Base-by-base conservation (phyloP, 2,329 filamentous ascomycete species). In the Chrysoporthe austroafricana region DNA sequence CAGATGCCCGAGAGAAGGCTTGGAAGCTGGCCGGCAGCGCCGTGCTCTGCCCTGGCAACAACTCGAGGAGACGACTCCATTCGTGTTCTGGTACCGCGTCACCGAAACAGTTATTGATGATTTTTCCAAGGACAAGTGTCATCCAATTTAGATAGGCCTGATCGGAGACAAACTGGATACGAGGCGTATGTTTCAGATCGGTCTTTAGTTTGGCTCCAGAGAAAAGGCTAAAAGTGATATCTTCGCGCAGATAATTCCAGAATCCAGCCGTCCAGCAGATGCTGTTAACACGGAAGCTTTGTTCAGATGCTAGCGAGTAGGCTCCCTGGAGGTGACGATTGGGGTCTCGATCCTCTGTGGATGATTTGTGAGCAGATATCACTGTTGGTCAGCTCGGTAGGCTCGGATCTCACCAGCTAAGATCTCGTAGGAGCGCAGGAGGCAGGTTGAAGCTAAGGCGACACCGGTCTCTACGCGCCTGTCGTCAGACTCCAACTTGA, bases 161-260 rank as follows among this genome's bases (percentile, higher is more conserved):
- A 26, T 81, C 77, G 0, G 69, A 4, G 73, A 60, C 1, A 66
- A 68, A 9, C 32, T 48, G 6, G 61, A 63, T 21, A 70, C 7
- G 21, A 67, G 50, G 54, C 8, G 76, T 70, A 34, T 68, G 52
- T 14, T 74, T 59, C 14, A 81, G 63, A 21, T 80, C 74, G 65
- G 83, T 82, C 69, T 82, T 83, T 0, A 84, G 70, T 0, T 76
- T 76, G 32, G 79, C 80, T 6, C 75, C 72, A 48, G 80, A 75
- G 52, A 82, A 83, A 0, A 85, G 71, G n/a, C 82, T 82, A n/a
- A 84, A 82, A 0, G 83, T 85, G n/a, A 85, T 84, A 48, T 85
- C 82, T 71, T 85, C 82, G 0, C 83, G 78, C 0, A 85, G 76
- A 64, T 84, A 84, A 68, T 85, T 85, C 83, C 82, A 85, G 65